Base-by-base conservation (phyloP, 2,329 filamentous ascomycete species). In the Fusarium buharicum region DNA sequence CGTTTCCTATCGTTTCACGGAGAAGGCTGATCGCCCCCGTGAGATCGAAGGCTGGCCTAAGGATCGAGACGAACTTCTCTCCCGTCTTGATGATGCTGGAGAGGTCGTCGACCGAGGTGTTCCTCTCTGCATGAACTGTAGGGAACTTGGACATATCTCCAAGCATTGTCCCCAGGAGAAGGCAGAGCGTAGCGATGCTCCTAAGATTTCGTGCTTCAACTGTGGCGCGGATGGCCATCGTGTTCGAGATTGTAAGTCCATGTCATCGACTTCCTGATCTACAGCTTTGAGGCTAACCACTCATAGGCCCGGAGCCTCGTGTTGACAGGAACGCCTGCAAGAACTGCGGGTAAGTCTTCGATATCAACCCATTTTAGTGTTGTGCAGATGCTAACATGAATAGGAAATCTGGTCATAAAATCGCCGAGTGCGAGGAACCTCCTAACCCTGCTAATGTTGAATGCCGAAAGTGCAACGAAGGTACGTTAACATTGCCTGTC, bases 271-370 rank as follows among this genome's bases (percentile, higher is more conserved):
- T 14, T 8, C 17, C 38, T 34, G 4, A 6, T 14, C 17, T n/a
- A 22, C 18, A 18, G 31, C 58, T 22, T 50, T 48, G 17, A 27
- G 24, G 53, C 59, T 68, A 53, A 63, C 33, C 12, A 39, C 20
- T 28, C 13, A 24, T 24, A 86, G 85, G 86, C 68, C 81, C 84
- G 4, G 75, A 79, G n/a, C 84, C 85, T 20, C 85, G 89, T 45
- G 76, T 85, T 27, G 85, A 90, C 77, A 86, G 80, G 53, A 87
- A 83, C 64, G 86, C 85, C 8, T 91, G 89, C 82, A 85, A 83
- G 72, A 91, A 91, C 72, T 91, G 88, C 78, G 84, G 83, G 79
- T 81, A 64, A 56, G 75, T 73, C 18, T 22, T 30, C 13, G 13
- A 13, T 4, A 6, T 33, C 4, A 30, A 3, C 7, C 2, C 8